Conservation (phyloP, 768 basidiomycete genomes). For the Rubroboletus satanas region DNA sequence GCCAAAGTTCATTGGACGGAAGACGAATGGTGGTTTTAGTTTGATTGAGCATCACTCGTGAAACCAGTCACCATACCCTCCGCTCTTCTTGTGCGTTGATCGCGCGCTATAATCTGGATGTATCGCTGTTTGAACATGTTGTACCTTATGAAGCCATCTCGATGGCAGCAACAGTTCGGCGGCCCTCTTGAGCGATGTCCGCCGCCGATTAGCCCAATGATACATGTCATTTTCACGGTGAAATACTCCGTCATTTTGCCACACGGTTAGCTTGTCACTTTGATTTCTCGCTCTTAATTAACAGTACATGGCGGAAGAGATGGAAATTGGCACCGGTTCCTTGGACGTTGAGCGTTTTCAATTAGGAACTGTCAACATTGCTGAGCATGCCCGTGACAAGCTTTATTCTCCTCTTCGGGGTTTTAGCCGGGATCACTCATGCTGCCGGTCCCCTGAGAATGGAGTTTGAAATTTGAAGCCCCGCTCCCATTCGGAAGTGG, state of each 20-base stretch:
- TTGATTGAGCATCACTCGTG: neutral
- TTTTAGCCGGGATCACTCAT: neutral
- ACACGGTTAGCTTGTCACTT: neutral
- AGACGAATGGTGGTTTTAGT: neutral
- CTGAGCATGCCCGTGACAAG: neutral
- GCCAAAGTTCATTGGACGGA: constrained; percentile 3
- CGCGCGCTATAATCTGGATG: constrained; percentile 4
- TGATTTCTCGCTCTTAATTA: neutral
- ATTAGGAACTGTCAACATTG: too few relatives aligned
- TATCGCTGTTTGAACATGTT: constrained; percentile 9
- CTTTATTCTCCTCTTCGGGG: neutral
- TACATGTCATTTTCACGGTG: neutral
- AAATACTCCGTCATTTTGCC: neutral
- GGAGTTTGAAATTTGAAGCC: neutral
- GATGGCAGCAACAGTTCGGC: neutral
- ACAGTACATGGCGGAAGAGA: neutral
- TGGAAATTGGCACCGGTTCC: neutral
- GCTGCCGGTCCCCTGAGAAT: neutral
- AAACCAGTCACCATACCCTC: constrained; percentile 7
- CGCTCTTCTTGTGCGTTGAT: neutral
- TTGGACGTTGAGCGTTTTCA: neutral
- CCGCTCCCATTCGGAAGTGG: neutral
- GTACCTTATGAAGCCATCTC: neutral
- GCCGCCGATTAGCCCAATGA: constrained; percentile 11
- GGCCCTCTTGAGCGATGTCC: constrained; percentile 11